Evolutionary conservation across 2,329 filamentous ascomycete species (phyloP).

Genomic region (Talaromyces sp.): DNA sequence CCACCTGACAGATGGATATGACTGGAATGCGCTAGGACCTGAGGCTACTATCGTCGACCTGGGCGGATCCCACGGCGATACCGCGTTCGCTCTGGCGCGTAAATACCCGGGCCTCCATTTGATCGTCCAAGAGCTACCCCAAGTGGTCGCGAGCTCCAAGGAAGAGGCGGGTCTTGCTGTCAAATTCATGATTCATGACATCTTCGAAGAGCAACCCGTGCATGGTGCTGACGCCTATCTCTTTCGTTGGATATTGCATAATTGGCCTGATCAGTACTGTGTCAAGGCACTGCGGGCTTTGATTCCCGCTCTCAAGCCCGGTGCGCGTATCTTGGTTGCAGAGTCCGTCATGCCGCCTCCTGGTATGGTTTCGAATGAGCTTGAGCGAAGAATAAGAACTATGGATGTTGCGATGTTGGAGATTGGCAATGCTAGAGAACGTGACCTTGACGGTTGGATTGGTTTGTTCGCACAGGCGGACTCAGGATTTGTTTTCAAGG

Average conservation of each 20-base stretch:
- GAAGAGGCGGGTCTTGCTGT: slow-evolving; percentile 2
- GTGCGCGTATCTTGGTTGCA: slow-evolving; percentile 18
- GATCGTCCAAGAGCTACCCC: slow-evolving; percentile 15
- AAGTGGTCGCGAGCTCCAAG: slow-evolving; percentile 14
- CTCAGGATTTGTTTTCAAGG: slow-evolving; percentile 7
- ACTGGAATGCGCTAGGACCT: slow-evolving; percentile 1
- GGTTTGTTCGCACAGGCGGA: slow-evolving; percentile 6
- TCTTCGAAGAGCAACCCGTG: slow-evolving; percentile 36
- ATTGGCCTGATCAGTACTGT: slow-evolving; percentile 38
- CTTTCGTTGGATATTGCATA: slow-evolving; percentile 41
- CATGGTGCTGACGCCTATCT: slow-evolving; percentile 34
- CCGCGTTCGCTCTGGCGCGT: slow-evolving; percentile 12
- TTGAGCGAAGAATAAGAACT: slow-evolving; percentile 3
- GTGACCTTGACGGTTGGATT: slow-evolving; percentile 4
- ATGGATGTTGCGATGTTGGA: slow-evolving; percentile 14
- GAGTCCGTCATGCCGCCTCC: slow-evolving; percentile 14
- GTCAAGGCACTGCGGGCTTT: slow-evolving; percentile 34
- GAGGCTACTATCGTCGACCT: slow-evolving; percentile 8
- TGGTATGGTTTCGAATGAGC: background rate
- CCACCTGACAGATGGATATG: slow-evolving; percentile 12
- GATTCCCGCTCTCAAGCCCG: slow-evolving; percentile 31
- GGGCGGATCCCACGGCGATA: slow-evolving; percentile 14
- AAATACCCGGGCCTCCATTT: slow-evolving; percentile 5
- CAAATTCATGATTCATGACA: slow-evolving; percentile 30
- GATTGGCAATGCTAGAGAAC: slow-evolving; percentile 10